Base-by-base conservation (phyloP, 164 flowering plant genomes). In the Aristolochia californica region DNA sequence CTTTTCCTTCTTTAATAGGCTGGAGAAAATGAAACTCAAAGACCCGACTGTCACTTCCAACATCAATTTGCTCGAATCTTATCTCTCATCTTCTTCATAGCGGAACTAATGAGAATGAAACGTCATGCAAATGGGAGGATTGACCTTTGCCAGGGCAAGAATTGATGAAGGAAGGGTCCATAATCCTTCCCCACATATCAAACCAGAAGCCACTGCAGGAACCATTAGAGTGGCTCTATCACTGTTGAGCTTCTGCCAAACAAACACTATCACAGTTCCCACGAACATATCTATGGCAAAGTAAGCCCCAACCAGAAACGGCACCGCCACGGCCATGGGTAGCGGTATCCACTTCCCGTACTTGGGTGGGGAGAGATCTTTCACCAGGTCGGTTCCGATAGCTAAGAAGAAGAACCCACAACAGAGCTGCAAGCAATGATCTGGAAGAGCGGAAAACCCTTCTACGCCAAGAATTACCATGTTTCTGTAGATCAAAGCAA, bases 311-410 rank as follows among this genome's bases (percentile, higher is more conserved):
- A 87, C 88, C 3, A 88, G 72, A 72, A 93, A 93, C 9, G 97
- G 98, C 43, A 87, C 91, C 0, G 94, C 98, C 97, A 93, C 89
- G 18, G 88, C 97, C 89, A 93, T 93, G 0, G 98, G 98, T 24
- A 93, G 76, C 0, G 98, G 98, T 11, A 83, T 67, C 74, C 73
- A 85, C 52, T 75, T 83, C 50, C 80, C 88, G 1, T 82, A 56
- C 9, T 65, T 80, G 30, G 63, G 23, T 0, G 89, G 87, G 4
- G 63, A 47, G 27, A 74, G 26, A 57, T 93, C 97, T 59, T 81
- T 77, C 47, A 70, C 24, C 70, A 89, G 49, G 73, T 93, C 87
- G 30, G 79, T 74, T 40, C 45, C 70, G 5, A 83, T 55, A 2
- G 96, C 96, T 51, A 85, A 83, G 17, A 66, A 75, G 43, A 93